phyloP scores from a whole-genome alignment of 192 early-diverging fungal genomes.

The Coemansia sp. region DNA sequence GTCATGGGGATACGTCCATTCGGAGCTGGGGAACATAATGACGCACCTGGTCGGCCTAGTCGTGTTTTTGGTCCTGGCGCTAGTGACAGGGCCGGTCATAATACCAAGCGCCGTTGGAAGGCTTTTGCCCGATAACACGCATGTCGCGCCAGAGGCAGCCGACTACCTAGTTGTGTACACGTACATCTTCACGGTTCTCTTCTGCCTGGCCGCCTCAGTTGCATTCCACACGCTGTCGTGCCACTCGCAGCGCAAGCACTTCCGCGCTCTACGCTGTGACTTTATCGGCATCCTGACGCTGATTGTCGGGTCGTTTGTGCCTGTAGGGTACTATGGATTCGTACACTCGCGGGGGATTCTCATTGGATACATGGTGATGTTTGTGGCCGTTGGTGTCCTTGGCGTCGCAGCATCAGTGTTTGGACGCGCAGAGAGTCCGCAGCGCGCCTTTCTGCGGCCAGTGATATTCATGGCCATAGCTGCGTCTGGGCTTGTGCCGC shows the following conservation, averaged over 20 bases:
- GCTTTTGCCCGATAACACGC: background rate
- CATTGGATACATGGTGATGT: slow-evolving; percentile 63
- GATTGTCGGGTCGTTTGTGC: slow-evolving; percentile 64
- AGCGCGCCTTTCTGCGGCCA: slow-evolving; percentile 75
- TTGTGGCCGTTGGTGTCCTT: slow-evolving; percentile 62
- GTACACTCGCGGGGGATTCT: slow-evolving; percentile 57
- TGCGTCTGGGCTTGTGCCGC: slow-evolving; percentile 73
- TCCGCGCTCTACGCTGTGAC: slow-evolving; percentile 68
- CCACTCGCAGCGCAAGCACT: slow-evolving; percentile 65
- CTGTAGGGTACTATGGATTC: slow-evolving; percentile 57
- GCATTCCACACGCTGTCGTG: slow-evolving; percentile 81
- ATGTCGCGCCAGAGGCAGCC: slow-evolving; percentile 34
- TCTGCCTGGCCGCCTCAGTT: slow-evolving; percentile 76
- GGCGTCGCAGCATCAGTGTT: slow-evolving; percentile 65
- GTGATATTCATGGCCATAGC: slow-evolving; percentile 79
- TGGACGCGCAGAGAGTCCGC: slow-evolving; percentile 68
- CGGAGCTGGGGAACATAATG: slow-evolving; percentile 92
- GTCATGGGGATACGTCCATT: slow-evolving; percentile 83
- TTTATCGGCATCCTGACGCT: slow-evolving; percentile 89
- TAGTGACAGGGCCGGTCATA: slow-evolving; percentile 46
- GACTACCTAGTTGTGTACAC: slow-evolving; percentile 74
- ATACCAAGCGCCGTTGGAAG: slow-evolving; percentile 17
- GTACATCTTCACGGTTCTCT: slow-evolving; percentile 76
- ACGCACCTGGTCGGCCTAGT: slow-evolving; percentile 75
- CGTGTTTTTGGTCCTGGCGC: slow-evolving; percentile 58